Percentiles rank a stretch among this genome's conserved stretches.
Evolutionary conservation across 2,329 filamentous ascomycete species (phyloP).

Genomic region (Helotiales sp.): DNA sequence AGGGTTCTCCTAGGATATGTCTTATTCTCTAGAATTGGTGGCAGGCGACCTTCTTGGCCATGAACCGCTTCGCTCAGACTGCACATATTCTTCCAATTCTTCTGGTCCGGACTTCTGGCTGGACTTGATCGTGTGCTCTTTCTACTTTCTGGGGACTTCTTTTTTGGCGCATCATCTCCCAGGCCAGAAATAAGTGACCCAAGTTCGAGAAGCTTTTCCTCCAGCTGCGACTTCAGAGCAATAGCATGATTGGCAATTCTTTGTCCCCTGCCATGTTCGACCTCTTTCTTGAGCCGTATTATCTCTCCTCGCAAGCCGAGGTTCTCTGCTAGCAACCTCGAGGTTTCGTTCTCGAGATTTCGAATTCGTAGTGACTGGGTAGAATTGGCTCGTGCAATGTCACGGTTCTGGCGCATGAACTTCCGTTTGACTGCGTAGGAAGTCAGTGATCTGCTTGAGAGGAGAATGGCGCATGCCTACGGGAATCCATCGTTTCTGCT

Average conservation of each 20-base stretch:
- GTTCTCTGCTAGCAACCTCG: slow-evolving; percentile 76
- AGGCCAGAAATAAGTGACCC: slow-evolving; percentile 65
- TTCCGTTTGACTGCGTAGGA: slow-evolving; percentile 66
- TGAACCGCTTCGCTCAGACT: slow-evolving; percentile 36
- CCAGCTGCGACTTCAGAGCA: slow-evolving; percentile 69
- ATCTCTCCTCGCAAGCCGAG: slow-evolving; percentile 70
- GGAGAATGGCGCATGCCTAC: slow-evolving; percentile 49
- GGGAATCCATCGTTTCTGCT: slow-evolving; percentile 68
- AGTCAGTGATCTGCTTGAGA: slow-evolving; percentile 3
- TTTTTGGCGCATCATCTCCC: slow-evolving; percentile 56
- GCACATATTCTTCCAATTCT: slow-evolving; percentile 49
- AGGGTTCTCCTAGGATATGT: slow-evolving; percentile 66
- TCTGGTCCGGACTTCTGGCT: slow-evolving; percentile 49
- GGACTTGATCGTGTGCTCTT: slow-evolving; percentile 38
- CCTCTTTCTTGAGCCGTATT: slow-evolving; percentile 65
- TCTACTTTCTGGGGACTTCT: slow-evolving; percentile 43
- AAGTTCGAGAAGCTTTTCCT: slow-evolving; percentile 72
- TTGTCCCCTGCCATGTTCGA: slow-evolving; percentile 60
- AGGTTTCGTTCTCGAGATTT: slow-evolving; percentile 72
- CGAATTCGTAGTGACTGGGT: slow-evolving; percentile 76
- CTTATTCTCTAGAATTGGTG: slow-evolving; percentile 71
- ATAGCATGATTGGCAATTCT: slow-evolving; percentile 65
- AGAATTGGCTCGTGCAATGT: slow-evolving; percentile 78
- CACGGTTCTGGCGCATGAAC: slow-evolving; percentile 80
- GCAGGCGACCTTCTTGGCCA: slow-evolving; percentile 47